Conservation (phyloP, 2,329 filamentous ascomycete genomes). For the Fusarium drepaniforme region DNA sequence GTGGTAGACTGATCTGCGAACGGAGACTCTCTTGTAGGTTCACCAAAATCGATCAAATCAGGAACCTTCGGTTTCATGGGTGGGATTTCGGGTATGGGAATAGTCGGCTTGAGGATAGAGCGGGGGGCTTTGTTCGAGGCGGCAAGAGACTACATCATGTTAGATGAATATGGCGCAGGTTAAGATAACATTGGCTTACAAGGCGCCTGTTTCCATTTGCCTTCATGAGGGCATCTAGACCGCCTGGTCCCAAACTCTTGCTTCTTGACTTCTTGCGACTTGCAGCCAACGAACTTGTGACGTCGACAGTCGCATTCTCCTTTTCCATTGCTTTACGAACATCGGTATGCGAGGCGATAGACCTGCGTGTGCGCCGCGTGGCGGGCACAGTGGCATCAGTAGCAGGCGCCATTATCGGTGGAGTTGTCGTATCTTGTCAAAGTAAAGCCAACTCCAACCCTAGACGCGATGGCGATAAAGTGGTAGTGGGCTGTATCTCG, state of each 20-base stretch:
- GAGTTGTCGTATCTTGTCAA: conserved; percentile 30
- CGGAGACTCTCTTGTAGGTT: conserved; percentile 19
- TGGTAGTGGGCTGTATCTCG: conserved; percentile 43
- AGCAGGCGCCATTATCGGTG: conserved; percentile 48
- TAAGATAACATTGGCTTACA: conserved; percentile 62
- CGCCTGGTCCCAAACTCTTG: conserved; percentile 95
- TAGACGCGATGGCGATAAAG: conserved; percentile 39
- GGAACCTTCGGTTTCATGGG: conserved; percentile 63
- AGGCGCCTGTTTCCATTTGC: conserved; percentile 82
- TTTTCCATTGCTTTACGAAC: conserved; percentile 71
- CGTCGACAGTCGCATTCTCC: conserved; percentile 81
- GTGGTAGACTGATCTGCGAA: conserved; percentile 30
- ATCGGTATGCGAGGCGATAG: conserved; percentile 72
- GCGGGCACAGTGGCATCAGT: conserved; percentile 64
- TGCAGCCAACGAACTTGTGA: conserved; percentile 65
- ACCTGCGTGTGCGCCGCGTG: conserved; percentile 74
- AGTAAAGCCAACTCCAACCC: conserved; percentile 29
- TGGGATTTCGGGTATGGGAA: conserved; percentile 77
- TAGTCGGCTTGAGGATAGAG: conserved; percentile 86
- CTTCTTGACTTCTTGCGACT: conserved; percentile 82
- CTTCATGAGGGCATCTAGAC: conserved; percentile 83
- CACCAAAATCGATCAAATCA: conserved; percentile 34
- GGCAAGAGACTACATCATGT: conserved; percentile 64
- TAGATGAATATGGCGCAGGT: conserved; percentile 21
- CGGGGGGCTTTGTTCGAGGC: conserved; percentile 64